Conservation (phyloP, 208 protist species). For the Tritrichomonas foetus region DNA sequence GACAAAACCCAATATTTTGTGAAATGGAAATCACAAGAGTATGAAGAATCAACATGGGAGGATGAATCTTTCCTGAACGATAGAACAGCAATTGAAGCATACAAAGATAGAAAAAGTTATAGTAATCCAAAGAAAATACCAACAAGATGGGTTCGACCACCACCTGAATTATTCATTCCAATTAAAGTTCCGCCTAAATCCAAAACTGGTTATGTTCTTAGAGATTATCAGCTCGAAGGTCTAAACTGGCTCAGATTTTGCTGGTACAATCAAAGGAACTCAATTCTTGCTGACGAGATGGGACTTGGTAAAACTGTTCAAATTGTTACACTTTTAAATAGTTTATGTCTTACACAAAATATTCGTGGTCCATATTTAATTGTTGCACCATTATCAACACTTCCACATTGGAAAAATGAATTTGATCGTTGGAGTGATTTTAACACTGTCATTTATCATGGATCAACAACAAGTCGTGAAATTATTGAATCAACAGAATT, state of each 20-base stretch:
- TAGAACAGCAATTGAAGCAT: background rate
- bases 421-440: constrained; percentile 66
- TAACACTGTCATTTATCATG: constrained; percentile 36
- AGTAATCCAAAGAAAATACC: background rate
- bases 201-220: background rate
- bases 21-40: background rate
- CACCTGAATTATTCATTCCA: background rate
- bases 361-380: constrained; percentile 65
- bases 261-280: constrained; percentile 50
- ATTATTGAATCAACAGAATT: constrained; percentile 25
- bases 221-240: constrained; percentile 29
- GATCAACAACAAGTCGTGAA: background rate
- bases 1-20: background rate
- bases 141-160: background rate
- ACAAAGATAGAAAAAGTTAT: background rate
- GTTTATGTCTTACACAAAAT: constrained; percentile 44
- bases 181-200: background rate
- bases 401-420: constrained; percentile 58
- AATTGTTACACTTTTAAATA: background rate
- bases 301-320: constrained; percentile 49
- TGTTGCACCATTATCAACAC: constrained; percentile 66
- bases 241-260: constrained; percentile 91
- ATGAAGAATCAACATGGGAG: background rate
- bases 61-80: background rate
- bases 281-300: constrained; percentile 95